phyloP scores from a whole-genome alignment of 192 early-diverging fungal genomes.

The Kappamyces sp. region DNA sequence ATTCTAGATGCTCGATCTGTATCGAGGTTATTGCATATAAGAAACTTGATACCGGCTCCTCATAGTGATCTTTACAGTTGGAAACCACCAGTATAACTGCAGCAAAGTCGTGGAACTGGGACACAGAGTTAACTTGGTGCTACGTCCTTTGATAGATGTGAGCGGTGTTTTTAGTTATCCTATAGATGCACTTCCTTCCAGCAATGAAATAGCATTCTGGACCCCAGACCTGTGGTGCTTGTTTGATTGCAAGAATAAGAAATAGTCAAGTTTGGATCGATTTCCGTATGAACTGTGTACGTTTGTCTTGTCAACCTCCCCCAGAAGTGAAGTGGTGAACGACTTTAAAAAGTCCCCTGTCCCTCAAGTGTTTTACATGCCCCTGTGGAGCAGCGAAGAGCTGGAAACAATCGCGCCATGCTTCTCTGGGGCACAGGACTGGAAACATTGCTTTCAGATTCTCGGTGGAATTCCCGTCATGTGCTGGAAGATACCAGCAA shows the following conservation, averaged over 20 bases:
- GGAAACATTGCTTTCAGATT: conserved; percentile 13
- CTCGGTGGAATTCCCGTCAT: conserved; percentile 18
- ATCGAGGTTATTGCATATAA: too few species aligned
- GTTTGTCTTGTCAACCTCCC: conserved; percentile 20
- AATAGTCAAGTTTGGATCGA: background rate
- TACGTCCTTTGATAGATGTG: too few species aligned
- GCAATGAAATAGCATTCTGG: conserved; percentile 1
- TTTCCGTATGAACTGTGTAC: conserved; percentile 16
- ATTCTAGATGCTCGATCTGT: too few species aligned
- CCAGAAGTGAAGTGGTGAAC: conserved; percentile 20
- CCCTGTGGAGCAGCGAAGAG: conserved; percentile 7
- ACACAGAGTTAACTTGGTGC: too few species aligned
- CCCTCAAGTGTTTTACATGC: conserved; percentile 18
- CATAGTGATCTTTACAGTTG: too few species aligned
- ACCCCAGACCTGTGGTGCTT: conserved; percentile 19
- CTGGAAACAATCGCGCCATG: conserved; percentile 14
- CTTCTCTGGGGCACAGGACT: conserved; percentile 7
- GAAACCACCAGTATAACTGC: too few species aligned
- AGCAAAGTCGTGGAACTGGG: too few species aligned
- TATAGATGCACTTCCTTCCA: conserved; percentile 2
- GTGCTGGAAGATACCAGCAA: conserved; percentile 15
- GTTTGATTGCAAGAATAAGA: conserved; percentile 17
- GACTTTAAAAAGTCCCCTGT: conserved; percentile 18
- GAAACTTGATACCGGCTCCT: too few species aligned
- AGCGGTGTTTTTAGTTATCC: too few species aligned